These are phyloP conservation scores for Cercospora zeina DNA, from an alignment of 2,329 filamentous ascomycete species.

Conservation along the genomic window DNA sequence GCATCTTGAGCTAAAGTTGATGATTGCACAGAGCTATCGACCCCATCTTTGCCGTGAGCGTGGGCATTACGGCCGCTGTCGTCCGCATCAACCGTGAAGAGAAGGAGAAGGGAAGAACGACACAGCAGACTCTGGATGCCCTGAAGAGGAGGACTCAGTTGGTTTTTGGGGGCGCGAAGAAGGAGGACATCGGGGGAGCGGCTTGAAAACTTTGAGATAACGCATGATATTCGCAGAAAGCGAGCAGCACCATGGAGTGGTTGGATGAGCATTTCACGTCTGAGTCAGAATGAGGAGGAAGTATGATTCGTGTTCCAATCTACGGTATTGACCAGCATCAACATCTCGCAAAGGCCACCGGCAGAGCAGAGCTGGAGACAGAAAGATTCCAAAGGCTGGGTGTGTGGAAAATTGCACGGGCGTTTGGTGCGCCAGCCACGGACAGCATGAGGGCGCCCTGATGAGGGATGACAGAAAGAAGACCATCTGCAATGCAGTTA, in stretches of 20 bases:
- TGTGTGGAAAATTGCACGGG: neutral
- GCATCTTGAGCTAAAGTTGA: neutral
- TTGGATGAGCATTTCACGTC: neutral
- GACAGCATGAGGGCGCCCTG: neutral
- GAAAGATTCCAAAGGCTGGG: neutral
- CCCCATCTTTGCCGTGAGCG: conserved; percentile 52
- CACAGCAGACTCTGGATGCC: conserved; percentile 43
- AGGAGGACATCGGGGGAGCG: neutral
- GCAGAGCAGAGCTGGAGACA: neutral
- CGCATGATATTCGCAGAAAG: neutral
- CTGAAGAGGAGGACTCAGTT: conserved; percentile 44
- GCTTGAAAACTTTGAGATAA: neutral
- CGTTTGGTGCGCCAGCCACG: neutral
- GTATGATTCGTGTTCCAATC: neutral
- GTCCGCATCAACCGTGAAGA: conserved; percentile 50
- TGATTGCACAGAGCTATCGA: conserved; percentile 46
- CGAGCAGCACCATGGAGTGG: neutral
- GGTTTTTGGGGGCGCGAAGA: conserved; percentile 27
- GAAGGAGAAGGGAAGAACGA: conserved; percentile 48
- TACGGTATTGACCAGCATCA: neutral
- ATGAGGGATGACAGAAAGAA: neutral
- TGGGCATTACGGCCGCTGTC: conserved; percentile 49
- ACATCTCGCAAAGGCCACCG: neutral
- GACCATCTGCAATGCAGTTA: neutral
- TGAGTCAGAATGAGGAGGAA: neutral